Evolutionary conservation across 2,329 filamentous ascomycete species (phyloP).

Genomic region (Neoarthrinium moseri): DNA sequence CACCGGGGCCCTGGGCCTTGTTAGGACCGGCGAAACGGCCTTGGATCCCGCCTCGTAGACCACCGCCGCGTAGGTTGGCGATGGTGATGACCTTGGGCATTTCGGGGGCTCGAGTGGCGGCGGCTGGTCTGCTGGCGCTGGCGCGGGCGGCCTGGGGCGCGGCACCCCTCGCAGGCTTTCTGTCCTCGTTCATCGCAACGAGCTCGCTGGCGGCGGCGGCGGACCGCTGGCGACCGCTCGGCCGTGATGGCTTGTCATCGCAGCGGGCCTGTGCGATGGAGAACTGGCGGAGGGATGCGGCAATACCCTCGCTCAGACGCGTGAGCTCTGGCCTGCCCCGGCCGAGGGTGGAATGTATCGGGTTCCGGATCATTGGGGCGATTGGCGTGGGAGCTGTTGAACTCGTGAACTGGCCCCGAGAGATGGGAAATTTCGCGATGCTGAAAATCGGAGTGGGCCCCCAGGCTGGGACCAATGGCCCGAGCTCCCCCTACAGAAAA

Average conservation of each 20-base stretch:
- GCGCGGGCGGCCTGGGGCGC: background rate
- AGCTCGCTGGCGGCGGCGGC: slow-evolving; percentile 24
- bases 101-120: background rate
- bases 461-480: background rate
- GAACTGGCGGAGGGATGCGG: slow-evolving; percentile 28
- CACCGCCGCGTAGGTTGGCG: slow-evolving; percentile 34
- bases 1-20: slow-evolving; percentile 6
- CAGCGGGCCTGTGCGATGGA: slow-evolving; percentile 24
- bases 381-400: slow-evolving; percentile 1
- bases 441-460: slow-evolving; percentile 6
- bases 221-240: slow-evolving; percentile 18
- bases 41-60: slow-evolving; percentile 22
- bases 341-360: slow-evolving; percentile 22
- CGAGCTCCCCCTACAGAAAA: too few relatives aligned
- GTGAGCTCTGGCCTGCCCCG: slow-evolving; percentile 24
- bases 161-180: background rate
- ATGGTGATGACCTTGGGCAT: slow-evolving; percentile 37
- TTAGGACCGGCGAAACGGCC: slow-evolving; percentile 13
- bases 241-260: slow-evolving; percentile 10
- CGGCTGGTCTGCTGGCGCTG: background rate
- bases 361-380: slow-evolving; percentile 28
- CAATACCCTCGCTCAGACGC: slow-evolving; percentile 27
- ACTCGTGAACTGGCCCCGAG: background rate
- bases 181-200: slow-evolving; percentile 14
- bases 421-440: slow-evolving; percentile 7